Percentiles rank a stretch among this genome's conserved stretches.
phyloP scores from a whole-genome alignment of 176 grass and related monocot genomes.

The Elaeis guineensis region DNA sequence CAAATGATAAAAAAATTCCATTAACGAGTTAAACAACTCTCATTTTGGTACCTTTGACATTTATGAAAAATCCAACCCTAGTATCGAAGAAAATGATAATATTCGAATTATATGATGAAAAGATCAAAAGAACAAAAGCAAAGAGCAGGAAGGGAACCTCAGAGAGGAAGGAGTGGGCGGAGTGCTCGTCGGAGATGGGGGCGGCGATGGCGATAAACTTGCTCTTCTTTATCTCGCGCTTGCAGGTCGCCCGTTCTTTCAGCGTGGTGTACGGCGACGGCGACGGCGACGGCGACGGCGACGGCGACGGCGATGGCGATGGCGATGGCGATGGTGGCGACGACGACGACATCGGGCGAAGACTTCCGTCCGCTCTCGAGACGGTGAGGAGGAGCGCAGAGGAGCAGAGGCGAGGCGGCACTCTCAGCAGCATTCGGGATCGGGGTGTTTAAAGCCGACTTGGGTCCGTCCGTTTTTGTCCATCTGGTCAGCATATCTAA shows the following conservation, averaged over 20 bases:
- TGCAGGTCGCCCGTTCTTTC: constrained; percentile 38
- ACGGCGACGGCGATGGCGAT: too few relatives aligned
- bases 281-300: constrained; percentile 9
- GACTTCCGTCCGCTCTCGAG: constrained; percentile 16
- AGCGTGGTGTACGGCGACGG: constrained; percentile 44
- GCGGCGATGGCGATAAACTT: constrained; percentile 60
- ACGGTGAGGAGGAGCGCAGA: constrained; percentile 17
- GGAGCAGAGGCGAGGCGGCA: constrained; percentile 21
- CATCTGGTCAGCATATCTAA: too few relatives aligned
- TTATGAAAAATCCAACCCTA: too few relatives aligned
- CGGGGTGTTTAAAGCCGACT: too few relatives aligned
- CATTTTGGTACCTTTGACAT: too few relatives aligned
- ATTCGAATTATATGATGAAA: neutral
- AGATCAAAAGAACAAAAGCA: neutral
- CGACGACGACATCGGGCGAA: constrained; percentile 14
- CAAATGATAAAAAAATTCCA: too few relatives aligned
- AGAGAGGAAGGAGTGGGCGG: constrained; percentile 51
- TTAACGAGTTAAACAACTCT: too few relatives aligned
- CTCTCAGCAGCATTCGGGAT: constrained; percentile 22
- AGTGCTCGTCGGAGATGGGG: constrained; percentile 48
- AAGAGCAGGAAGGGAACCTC: constrained; percentile 16
- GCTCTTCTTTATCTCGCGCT: constrained; percentile 59
- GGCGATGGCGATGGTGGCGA: too few relatives aligned
- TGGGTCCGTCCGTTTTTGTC: too few relatives aligned
- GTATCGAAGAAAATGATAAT: too few relatives aligned